These are phyloP conservation scores for Dryas octopetala DNA, from an alignment of 306 rosid species.

Conservation along the genomic window DNA sequence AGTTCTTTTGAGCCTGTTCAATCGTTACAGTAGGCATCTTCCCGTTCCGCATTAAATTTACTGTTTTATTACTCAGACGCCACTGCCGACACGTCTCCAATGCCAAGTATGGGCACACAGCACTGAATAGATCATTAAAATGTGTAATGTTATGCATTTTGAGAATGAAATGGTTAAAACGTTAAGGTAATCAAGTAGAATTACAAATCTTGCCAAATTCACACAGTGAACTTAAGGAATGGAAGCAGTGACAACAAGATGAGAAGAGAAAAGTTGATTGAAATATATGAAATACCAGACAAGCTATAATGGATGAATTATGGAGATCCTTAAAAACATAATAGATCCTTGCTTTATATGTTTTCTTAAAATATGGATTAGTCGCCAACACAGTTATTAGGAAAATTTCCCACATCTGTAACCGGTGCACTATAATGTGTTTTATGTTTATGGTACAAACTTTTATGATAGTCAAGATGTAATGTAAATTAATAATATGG, in stretches of 20 bases:
- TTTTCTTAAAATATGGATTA: not conserved
- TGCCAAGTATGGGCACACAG: slow-evolving; percentile 96
- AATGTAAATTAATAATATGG: not conserved
- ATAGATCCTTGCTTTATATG: not conserved
- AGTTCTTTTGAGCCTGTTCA: slow-evolving; percentile 99
- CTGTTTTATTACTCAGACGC: slow-evolving; percentile 95
- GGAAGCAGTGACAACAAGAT: slow-evolving; percentile 18
- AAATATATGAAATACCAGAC: not conserved
- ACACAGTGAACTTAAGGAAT: slow-evolving; percentile 20
- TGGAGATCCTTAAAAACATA: not conserved
- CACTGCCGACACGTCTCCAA: slow-evolving; percentile 97
- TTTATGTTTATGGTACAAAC: not conserved
- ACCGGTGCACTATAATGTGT: not conserved
- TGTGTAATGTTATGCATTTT: slow-evolving; percentile 18
- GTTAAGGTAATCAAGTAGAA: not conserved
- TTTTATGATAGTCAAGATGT: not conserved
- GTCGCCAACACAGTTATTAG: not conserved
- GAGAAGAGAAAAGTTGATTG: not conserved
- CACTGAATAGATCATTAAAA: slow-evolving; percentile 52
- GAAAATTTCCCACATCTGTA: not conserved
- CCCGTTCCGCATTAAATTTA: slow-evolving; percentile 93
- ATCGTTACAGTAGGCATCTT: slow-evolving; percentile 97
- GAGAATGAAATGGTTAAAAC: slow-evolving; percentile 5
- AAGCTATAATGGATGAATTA: not conserved
- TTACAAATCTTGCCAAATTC: not conserved